Base-by-base conservation (phyloP, 2,329 filamentous ascomycete species). In the Domatiomyces globalis region DNA sequence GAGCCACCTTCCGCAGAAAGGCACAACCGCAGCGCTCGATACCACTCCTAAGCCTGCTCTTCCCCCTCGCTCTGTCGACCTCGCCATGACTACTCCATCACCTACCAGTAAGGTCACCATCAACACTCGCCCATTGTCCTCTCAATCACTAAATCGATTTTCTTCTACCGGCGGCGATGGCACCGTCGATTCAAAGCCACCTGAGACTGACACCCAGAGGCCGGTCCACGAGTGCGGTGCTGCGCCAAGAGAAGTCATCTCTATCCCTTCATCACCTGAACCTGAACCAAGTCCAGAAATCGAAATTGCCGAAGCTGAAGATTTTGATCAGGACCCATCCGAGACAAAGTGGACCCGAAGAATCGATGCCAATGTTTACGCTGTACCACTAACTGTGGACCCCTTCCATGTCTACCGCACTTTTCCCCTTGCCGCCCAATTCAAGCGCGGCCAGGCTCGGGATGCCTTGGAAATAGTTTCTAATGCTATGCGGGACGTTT, bases 251-350 rank as follows among this genome's bases (percentile, higher is more conserved):
- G 59, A 63, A 22, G 57, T 58, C n/a, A 67, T 71, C 47, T 70
- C 69, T 6, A 63, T 72, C 46, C 63, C 66, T 8, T 72, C 71
- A 4, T 71, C 71, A 15, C 66, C 71, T 10, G 63, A 66, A 15
- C 66, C 71, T 10, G 63, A 66, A 18, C 65, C 66, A 44, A 73
- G 70, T 49, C 70, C 69, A 9, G 67, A 72, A 51, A 74, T 74
- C 29, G 72, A 75, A 60, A 70, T 73, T 15, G 70, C 71, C 6
- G 71, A 73, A 44, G 61, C 68, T 17, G 72, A 75, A 61, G 73
- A 74, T 51, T 70, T 71, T 58, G 69, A 71, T 46, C 56, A 73
- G 56, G 70, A 73, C 49, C 66, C 69, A 2, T 67, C 67, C 27
- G 65, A 66, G 18, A 70, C 70, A 7, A 69, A 61, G 54, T 74